Evolutionary conservation across 768 basidiomycete species (phyloP).

Genomic region (Pleurotus platypus): DNA sequence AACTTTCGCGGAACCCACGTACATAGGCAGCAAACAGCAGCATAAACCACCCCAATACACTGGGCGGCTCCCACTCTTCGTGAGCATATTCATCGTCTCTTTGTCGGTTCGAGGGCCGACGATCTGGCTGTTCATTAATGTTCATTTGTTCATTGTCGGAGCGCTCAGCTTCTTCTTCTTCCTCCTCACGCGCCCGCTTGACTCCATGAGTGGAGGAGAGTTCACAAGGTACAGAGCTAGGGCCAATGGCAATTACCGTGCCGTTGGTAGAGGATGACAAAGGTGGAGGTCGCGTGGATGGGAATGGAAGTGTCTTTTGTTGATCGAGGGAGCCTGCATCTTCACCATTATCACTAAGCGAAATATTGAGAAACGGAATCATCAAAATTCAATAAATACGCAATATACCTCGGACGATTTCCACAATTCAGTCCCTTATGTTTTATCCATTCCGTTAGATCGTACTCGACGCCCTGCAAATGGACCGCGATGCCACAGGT

Average conservation of each 20-base stretch:
- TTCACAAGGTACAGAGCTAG: slow-evolving; percentile 10
- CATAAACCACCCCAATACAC: slow-evolving; percentile 55
- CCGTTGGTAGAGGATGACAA: slow-evolving; percentile 33
- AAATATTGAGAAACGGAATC: not conserved
- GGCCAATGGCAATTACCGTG: slow-evolving; percentile 29
- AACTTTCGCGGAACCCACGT: slow-evolving; percentile 64
- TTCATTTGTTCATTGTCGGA: slow-evolving; percentile 15
- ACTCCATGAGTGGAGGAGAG: slow-evolving; percentile 24
- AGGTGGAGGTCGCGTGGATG: slow-evolving; percentile 24
- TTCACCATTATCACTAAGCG: slow-evolving; percentile 2
- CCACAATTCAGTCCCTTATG: slow-evolving; percentile 41
- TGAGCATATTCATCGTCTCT: slow-evolving; percentile 44
- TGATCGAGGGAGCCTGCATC: slow-evolving; percentile 6
- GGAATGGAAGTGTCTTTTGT: not conserved
- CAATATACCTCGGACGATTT: slow-evolving; percentile 32
- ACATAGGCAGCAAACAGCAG: slow-evolving; percentile 62
- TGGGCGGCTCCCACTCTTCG: slow-evolving; percentile 41
- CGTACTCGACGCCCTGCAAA: slow-evolving; percentile 53
- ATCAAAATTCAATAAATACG: not conserved
- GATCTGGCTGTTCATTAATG: slow-evolving; percentile 19
- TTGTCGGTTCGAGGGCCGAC: slow-evolving; percentile 45
- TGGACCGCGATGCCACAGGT: slow-evolving; percentile 43
- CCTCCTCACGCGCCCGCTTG: slow-evolving; percentile 42
- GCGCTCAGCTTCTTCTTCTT: slow-evolving; percentile 26
- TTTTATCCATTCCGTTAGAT: slow-evolving; percentile 56